Evolutionary conservation across 1,284 basidiomycete species (phyloP), one percentile per base, ranked within the genome.

Genomic region (Exobasidium rhododendri): DNA sequence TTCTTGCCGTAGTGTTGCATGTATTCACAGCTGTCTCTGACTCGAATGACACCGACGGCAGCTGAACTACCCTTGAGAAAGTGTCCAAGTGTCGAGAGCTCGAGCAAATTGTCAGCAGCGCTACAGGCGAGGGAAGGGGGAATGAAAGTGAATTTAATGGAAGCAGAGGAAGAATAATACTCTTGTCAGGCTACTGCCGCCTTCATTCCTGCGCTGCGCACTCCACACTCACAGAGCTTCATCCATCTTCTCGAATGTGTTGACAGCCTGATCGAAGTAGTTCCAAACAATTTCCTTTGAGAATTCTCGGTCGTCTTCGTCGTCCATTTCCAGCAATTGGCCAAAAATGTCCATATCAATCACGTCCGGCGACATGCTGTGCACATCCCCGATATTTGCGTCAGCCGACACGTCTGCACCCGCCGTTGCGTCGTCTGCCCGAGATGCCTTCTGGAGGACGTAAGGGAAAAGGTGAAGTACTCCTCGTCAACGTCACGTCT

Each of bases 21-120:
- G 81, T 86, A 85, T 81, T 92, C 91, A 82, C 92, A 94, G 50
- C 88, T 87, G 29, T 83, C 84, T 77, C 91, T 87, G 59, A 97
- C 91, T 72, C 86, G 86, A 67, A 83, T 83, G 45, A 93, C 86
- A 40, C 92, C 92, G 47, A 96, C 85, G 1, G 93, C 91, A 14
- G 92, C 92, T 31, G 91, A 93, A 1, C 92, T 94, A 54, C 92
- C 93, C 81, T 96, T 97, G 77, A 97, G 86, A 81, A 91, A 97
- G 81, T 97, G 93, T 0, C 92, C 93, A 11, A 91, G 84, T 17
- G 84, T 83, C 3, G 89, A 89, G 14, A 96, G 85, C 68, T 86
- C 81, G 6, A 75, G 70, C 14, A 93, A 84, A 69, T 91, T 84
- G 65, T 86, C 83, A 10, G 35, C 35, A 40, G 35, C 26, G 74